Percentiles rank a stretch among this genome's conserved stretches.
Evolutionary conservation across 2,329 filamentous ascomycete species (phyloP).

Genomic region (Aspergillus uvarum): DNA sequence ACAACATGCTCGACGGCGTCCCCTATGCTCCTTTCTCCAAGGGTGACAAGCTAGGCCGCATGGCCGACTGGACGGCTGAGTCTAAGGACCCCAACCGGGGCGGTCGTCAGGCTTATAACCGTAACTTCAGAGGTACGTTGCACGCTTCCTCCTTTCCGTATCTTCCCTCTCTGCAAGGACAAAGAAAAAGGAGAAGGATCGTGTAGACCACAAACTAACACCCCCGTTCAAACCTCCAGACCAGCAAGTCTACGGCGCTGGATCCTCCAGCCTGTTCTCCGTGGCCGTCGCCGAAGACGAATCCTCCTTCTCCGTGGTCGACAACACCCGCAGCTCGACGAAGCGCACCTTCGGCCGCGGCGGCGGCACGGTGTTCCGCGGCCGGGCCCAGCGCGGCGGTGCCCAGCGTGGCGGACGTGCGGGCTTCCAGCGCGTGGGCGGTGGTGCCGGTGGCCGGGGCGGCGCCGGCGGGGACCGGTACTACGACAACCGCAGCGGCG

Average conservation of each 20-base stretch:
- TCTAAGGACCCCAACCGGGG: slow-evolving; percentile 73
- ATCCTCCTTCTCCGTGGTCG: slow-evolving; percentile 95
- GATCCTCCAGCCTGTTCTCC: slow-evolving; percentile 81
- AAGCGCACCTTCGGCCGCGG: slow-evolving; percentile 83
- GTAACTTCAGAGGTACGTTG: slow-evolving; percentile 80
- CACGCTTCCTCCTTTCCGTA: not conserved
- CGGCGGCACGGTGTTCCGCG: slow-evolving; percentile 85
- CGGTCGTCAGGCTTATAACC: slow-evolving; percentile 83
- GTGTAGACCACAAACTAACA: not conserved
- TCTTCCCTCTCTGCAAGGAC: too few species aligned
- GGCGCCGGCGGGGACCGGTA: slow-evolving; percentile 62
- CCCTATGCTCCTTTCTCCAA: slow-evolving; percentile 98
- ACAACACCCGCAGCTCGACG: slow-evolving; percentile 82
- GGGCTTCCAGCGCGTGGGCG: slow-evolving; percentile 70
- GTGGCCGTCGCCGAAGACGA: slow-evolving; percentile 93
- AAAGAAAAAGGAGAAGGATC: not conserved
- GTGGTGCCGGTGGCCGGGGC: slow-evolving; percentile 66
- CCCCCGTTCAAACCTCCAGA: slow-evolving; percentile 53
- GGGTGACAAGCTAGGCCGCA: slow-evolving; percentile 96
- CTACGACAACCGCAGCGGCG: slow-evolving; percentile 69
- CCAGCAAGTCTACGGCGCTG: slow-evolving; percentile 94
- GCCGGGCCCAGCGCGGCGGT: slow-evolving; percentile 73
- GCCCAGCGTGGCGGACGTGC: slow-evolving; percentile 70
- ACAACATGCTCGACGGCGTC: slow-evolving; percentile 89
- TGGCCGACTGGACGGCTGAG: slow-evolving; percentile 97